Percentiles rank a stretch among this genome's conserved stretches.
phyloP scores from a whole-genome alignment of 139 green algal genomes.

The Spirogloea muscicola region DNA sequence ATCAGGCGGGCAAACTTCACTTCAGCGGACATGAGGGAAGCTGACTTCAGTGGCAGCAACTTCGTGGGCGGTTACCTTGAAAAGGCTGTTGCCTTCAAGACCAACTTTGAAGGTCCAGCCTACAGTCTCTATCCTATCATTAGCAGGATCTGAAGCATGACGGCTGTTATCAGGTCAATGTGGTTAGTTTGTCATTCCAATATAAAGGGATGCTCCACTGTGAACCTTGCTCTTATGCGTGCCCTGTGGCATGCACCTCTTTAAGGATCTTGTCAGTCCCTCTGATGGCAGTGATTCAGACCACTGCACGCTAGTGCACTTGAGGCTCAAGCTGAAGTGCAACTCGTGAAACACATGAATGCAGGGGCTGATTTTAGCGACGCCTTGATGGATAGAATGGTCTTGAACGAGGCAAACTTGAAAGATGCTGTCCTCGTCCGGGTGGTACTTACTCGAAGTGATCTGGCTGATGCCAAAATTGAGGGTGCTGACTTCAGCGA shows the following conservation, averaged over 20 bases:
- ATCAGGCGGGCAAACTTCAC: conserved; percentile 47
- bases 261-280: too few species aligned
- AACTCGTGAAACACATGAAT: too few species aligned
- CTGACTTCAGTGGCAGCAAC: conserved; percentile 45
- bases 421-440: conserved; percentile 73
- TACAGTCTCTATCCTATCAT: too few species aligned
- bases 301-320: too few species aligned
- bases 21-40: conserved; percentile 47
- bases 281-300: too few species aligned
- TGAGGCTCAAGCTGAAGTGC: too few species aligned
- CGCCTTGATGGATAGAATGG: conserved; percentile 81
- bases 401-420: conserved; percentile 82
- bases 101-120: conserved; percentile 54
- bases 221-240: too few species aligned
- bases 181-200: too few species aligned
- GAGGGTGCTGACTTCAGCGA: conserved; percentile 89
- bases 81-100: conserved; percentile 48
- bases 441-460: conserved; percentile 69
- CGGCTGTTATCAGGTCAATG: too few species aligned
- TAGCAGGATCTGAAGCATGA: too few species aligned
- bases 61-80: conserved; percentile 46
- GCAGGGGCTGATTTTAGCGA: conserved; percentile 82
- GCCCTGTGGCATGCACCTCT: too few species aligned
- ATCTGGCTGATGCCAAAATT: conserved; percentile 54
- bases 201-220: too few species aligned